Conservation (phyloP, 805 yeast species). For the Teunomyces aglyptinius region DNA sequence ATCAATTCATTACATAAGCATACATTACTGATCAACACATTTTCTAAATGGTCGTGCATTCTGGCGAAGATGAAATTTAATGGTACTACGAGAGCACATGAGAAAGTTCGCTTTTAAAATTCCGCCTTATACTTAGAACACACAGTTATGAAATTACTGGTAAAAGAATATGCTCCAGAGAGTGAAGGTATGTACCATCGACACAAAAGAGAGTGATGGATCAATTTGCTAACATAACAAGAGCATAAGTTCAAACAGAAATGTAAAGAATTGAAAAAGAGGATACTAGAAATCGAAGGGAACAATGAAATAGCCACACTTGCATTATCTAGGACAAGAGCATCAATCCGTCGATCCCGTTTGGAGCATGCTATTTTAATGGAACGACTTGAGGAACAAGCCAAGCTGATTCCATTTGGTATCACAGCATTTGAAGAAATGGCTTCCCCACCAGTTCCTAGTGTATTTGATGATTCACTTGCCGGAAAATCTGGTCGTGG, state of each 20-base stretch:
- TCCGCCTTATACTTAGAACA: not conserved
- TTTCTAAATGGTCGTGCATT: conserved; percentile 5
- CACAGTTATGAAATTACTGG: conserved; percentile 1
- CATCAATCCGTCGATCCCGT: conserved; percentile 72
- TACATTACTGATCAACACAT: not conserved
- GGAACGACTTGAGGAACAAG: conserved; percentile 71
- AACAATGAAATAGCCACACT: conserved; percentile 74
- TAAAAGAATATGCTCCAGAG: conserved; percentile 33
- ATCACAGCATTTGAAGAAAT: conserved; percentile 29
- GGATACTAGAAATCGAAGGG: conserved; percentile 70
- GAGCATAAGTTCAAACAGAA: conserved; percentile 54
- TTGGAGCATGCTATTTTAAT: conserved; percentile 78
- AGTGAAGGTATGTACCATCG: conserved; percentile 36
- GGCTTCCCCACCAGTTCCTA: conserved; percentile 42
- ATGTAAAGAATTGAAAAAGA: conserved; percentile 67
- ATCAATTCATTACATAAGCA: not conserved
- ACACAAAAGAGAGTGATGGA: not conserved
- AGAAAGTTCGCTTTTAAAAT: not conserved
- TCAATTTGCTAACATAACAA: conserved; percentile 8
- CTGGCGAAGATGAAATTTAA: conserved; percentile 1
- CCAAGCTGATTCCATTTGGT: conserved; percentile 26
- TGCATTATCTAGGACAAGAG: conserved; percentile 73
- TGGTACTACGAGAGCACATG: not conserved
- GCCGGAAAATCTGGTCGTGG: conserved; percentile 17
- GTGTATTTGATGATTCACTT: conserved; percentile 31